These are phyloP conservation scores for Dioscorea cayenensis DNA, from an alignment of 116 monocot genomes.

Conservation along the genomic window DNA sequence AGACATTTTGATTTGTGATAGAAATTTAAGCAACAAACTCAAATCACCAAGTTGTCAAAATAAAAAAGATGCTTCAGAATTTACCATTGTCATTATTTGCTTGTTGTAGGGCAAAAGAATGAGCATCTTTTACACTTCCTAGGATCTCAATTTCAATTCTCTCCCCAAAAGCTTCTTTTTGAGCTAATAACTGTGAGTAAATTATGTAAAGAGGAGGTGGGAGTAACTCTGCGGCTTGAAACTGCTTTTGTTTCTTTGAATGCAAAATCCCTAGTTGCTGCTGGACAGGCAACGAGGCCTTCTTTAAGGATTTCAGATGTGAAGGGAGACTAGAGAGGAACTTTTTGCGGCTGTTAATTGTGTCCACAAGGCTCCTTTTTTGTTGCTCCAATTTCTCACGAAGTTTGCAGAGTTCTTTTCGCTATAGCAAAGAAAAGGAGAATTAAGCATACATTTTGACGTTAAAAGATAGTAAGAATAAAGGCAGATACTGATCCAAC, in stretches of 20 bases:
- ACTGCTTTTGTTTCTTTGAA: constrained; percentile 92
- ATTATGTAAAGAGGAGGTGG: constrained; percentile 84
- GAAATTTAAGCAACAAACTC: neutral
- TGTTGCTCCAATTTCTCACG: constrained; percentile 76
- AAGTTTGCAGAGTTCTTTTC: constrained; percentile 87
- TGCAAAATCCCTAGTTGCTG: constrained; percentile 86
- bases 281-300: constrained; percentile 93
- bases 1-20: no score
- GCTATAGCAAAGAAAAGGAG: constrained; percentile 27
- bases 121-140: constrained; percentile 94
- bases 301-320: constrained; percentile 94
- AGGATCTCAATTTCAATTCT: constrained; percentile 85
- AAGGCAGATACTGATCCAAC: no score
- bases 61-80: neutral
- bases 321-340: constrained; percentile 91
- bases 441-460: neutral
- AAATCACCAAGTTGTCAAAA: neutral
- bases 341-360: constrained; percentile 67
- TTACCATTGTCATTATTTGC: constrained; percentile 74
- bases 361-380: constrained; percentile 57
- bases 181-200: constrained; percentile 83
- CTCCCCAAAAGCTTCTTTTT: constrained; percentile 97
- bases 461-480: neutral
- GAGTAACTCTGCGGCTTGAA: constrained; percentile 76
- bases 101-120: constrained; percentile 65